phyloP scores from a whole-genome alignment of 148 eudicot species.

The Rhododendron molle region DNA sequence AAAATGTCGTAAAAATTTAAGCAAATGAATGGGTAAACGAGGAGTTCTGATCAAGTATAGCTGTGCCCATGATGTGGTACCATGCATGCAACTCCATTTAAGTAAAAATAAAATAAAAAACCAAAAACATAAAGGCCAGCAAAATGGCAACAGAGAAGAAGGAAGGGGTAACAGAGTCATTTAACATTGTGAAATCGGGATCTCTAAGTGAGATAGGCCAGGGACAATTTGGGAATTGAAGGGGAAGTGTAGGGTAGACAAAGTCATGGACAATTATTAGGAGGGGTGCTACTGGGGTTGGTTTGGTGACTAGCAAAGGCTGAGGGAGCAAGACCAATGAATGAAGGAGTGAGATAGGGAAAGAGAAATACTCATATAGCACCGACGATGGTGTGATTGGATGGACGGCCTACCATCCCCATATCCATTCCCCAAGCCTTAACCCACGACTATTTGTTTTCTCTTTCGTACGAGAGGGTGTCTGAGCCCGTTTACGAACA shows the following conservation, averaged over 20 bases:
- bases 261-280: conserved; percentile 7
- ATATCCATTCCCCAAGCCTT: neutral
- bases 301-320: conserved; percentile 11
- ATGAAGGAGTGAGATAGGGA: neutral
- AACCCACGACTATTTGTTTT: neutral
- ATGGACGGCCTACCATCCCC: conserved; percentile 17
- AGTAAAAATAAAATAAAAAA: too few relatives aligned
- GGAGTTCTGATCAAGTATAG: too few relatives aligned
- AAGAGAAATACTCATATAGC: neutral
- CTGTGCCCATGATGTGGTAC: too few relatives aligned
- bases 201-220: neutral
- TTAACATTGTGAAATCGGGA: neutral
- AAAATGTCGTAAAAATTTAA: too few relatives aligned
- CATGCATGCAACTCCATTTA: too few relatives aligned
- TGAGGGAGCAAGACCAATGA: neutral
- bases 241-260: neutral
- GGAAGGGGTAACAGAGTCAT: neutral
- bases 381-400: conserved; percentile 35
- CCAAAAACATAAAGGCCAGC: too few relatives aligned
- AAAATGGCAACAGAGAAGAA: neutral
- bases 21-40: too few relatives aligned
- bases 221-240: conserved; percentile 11
- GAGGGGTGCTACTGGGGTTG: neutral
- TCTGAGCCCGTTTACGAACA: neutral
- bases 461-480: neutral